Conservation (phyloP, 345 rosid species). For the Excoecaria cochinchinensis region DNA sequence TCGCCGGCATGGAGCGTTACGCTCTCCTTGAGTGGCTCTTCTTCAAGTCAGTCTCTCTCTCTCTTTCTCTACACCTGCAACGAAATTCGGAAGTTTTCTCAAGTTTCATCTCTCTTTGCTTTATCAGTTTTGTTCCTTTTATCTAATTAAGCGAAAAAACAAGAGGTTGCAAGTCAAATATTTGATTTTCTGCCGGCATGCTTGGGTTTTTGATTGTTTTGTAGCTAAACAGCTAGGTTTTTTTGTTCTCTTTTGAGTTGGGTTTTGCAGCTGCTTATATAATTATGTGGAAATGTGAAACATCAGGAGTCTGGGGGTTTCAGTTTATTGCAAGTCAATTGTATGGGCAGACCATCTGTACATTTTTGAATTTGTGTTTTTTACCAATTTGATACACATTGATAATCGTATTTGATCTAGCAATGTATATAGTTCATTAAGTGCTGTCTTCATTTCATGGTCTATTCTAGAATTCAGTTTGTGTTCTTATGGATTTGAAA, state of each 20-base stretch:
- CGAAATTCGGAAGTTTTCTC: neutral
- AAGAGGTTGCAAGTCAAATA: neutral
- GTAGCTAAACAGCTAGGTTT: neutral
- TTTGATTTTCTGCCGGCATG: neutral
- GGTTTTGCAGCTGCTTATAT: neutral
- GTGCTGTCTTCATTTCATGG: neutral
- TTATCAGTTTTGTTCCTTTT: neutral
- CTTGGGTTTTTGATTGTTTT: neutral
- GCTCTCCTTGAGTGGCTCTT: conserved; percentile 98
- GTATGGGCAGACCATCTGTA: neutral
- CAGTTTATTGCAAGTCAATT: neutral
- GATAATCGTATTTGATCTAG: neutral
- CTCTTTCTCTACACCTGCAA: neutral
- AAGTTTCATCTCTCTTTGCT: neutral
- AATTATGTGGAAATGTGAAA: no score
- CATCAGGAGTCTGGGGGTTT: neutral
- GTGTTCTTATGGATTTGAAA: neutral
- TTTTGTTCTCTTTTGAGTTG: neutral
- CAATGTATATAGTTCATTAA: neutral
- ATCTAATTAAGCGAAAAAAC: no score
- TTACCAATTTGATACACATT: neutral
- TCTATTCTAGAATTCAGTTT: neutral
- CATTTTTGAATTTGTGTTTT: neutral
- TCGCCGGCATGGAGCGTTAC: conserved; percentile 98
- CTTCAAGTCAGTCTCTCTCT: conserved; percentile 45